phyloP scores from a whole-genome alignment of 805 yeast genomes.

The Candida vartiovaarae region DNA sequence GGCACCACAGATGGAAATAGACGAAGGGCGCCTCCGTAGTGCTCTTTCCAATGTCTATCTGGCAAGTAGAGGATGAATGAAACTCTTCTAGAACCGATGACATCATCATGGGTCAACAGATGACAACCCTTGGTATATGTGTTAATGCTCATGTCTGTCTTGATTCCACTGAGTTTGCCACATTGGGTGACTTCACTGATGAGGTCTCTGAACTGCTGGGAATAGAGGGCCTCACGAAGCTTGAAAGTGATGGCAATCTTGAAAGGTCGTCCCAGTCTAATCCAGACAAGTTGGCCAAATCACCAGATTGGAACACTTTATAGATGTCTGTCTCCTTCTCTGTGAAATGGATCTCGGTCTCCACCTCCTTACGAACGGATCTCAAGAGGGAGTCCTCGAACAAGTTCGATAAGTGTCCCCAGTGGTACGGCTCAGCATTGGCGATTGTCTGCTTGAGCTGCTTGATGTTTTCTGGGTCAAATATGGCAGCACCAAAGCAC shows the following conservation, averaged over 20 bases:
- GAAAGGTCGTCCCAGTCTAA: slow-evolving; percentile 68
- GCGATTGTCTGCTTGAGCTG: slow-evolving; percentile 37
- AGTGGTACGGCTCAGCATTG: slow-evolving; percentile 70
- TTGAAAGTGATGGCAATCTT: slow-evolving; percentile 66
- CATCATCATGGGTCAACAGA: slow-evolving; percentile 92
- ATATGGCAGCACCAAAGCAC: slow-evolving; percentile 42
- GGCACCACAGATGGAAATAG: slow-evolving; percentile 81
- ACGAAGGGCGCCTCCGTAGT: slow-evolving; percentile 90
- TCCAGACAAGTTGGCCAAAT: slow-evolving; percentile 86
- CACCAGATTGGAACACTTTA: slow-evolving; percentile 85
- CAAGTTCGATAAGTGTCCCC: slow-evolving; percentile 78
- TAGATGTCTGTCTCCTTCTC: slow-evolving; percentile 96
- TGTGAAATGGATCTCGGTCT: slow-evolving; percentile 80
- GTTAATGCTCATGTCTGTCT: slow-evolving; percentile 89
- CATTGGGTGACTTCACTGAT: slow-evolving; percentile 74
- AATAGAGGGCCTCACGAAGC: slow-evolving; percentile 81
- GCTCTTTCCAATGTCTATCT: slow-evolving; percentile 78
- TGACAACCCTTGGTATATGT: slow-evolving; percentile 92
- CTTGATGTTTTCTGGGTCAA: slow-evolving; percentile 34
- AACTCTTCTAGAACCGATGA: slow-evolving; percentile 89
- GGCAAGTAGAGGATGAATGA: slow-evolving; percentile 91
- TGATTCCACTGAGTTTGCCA: slow-evolving; percentile 84
- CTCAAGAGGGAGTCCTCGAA: slow-evolving; percentile 72
- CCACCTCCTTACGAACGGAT: slow-evolving; percentile 78
- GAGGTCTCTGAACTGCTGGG: slow-evolving; percentile 75